Conservation (phyloP, 2,329 filamentous ascomycete species). For the Verticillium tricorpus region DNA sequence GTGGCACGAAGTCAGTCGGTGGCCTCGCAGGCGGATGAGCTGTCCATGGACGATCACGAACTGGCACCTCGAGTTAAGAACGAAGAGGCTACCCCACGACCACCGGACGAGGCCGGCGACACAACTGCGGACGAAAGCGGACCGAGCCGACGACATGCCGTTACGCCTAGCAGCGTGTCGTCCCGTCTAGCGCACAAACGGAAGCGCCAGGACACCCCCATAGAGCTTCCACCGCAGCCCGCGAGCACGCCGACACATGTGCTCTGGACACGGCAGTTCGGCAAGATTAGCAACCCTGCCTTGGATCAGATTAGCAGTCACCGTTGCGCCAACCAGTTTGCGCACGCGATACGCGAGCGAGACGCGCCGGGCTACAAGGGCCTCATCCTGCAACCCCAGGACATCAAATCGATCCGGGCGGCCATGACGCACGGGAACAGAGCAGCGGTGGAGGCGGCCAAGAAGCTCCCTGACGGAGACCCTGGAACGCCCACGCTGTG, state of each 20-base stretch:
- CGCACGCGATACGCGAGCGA: conserved; percentile 67
- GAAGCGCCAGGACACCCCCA: conserved; percentile 50
- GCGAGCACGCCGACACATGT: conserved; percentile 61
- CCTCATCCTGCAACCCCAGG: conserved; percentile 69
- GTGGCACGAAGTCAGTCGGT: conserved; percentile 39
- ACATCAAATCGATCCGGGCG: conserved; percentile 72
- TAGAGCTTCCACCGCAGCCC: conserved; percentile 39
- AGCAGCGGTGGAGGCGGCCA: conserved; percentile 56
- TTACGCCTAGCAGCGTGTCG: conserved; percentile 31
- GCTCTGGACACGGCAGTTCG: conserved; percentile 70
- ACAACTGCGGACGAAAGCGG: conserved; percentile 51
- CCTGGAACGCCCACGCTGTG: conserved; percentile 52
- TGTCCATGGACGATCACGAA: conserved; percentile 37
- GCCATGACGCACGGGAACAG: conserved; percentile 71
- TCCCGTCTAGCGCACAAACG: conserved; percentile 42
- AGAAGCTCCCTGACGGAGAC: conserved; percentile 56
- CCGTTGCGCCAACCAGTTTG: conserved; percentile 75
- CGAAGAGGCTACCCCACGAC: conserved; percentile 52
- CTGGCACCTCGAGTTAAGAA: conserved; percentile 48
- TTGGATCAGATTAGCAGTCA: conserved; percentile 74
- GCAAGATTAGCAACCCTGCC: conserved; percentile 66
- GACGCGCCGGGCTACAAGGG: conserved; percentile 73
- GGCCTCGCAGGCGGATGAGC: conserved; percentile 42
- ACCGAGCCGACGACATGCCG: conserved; percentile 30
- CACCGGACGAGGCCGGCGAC: conserved; percentile 50